phyloP scores from a whole-genome alignment of 805 yeast species.

The Barnettozyma salicaria region DNA sequence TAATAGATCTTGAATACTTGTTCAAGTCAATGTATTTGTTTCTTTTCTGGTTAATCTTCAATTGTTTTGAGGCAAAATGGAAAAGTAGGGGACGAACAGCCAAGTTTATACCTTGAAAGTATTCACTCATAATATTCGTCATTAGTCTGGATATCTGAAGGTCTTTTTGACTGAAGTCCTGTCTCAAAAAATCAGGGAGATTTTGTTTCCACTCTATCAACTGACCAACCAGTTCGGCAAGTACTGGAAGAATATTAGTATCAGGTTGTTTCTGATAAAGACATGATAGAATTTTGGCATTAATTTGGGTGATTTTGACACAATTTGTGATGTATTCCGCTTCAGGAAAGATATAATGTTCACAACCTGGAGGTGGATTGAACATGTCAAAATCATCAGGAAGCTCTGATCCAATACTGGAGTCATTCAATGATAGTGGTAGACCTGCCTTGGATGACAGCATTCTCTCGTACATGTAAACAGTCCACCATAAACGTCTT shows the following conservation, averaged over 20 bases:
- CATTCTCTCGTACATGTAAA: constrained; percentile 80
- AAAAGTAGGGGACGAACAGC: constrained; percentile 74
- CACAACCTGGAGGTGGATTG: constrained; percentile 52
- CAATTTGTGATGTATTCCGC: constrained; percentile 73
- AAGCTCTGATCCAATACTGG: constrained; percentile 70
- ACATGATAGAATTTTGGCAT: constrained; percentile 63
- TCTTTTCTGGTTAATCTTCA: constrained; percentile 41
- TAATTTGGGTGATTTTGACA: constrained; percentile 72
- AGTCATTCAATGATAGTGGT: constrained; percentile 74
- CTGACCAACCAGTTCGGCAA: constrained; percentile 62
- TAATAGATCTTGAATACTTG: constrained; percentile 58
- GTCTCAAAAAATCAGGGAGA: constrained; percentile 57
- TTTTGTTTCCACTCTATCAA: constrained; percentile 61
- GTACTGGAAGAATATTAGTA: constrained; percentile 67
- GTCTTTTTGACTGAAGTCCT: constrained; percentile 49
- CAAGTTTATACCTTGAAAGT: constrained; percentile 73
- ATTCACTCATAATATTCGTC: constrained; percentile 75
- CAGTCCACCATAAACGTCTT: constrained; percentile 82
- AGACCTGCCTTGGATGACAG: constrained; percentile 76
- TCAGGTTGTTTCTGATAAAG: constrained; percentile 73
- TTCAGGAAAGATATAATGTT: constrained; percentile 68
- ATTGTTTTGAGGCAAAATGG: constrained; percentile 66
- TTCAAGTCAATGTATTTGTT: constrained; percentile 59
- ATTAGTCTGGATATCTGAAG: constrained; percentile 57
- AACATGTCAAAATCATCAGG: constrained; percentile 69